Percentiles rank a stretch among this genome's conserved stretches.
phyloP scores from a whole-genome alignment of 257 asterid genomes.

The Plectranthus barbatus region DNA sequence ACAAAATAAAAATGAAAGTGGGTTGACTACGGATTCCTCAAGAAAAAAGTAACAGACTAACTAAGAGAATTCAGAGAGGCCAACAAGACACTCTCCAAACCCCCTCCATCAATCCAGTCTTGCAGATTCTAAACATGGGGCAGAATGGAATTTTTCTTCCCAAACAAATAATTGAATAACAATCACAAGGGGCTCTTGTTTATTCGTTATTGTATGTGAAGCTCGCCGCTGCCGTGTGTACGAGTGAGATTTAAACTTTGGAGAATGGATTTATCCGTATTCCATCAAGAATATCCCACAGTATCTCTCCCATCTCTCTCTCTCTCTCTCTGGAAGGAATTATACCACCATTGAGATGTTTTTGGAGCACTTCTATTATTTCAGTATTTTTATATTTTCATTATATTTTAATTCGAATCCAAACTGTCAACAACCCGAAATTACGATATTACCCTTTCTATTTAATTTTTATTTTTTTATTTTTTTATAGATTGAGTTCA shows the following conservation, averaged over 20 bases:
- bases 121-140: constrained; percentile 47
- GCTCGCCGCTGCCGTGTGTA: constrained; percentile 8
- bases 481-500: too few species aligned
- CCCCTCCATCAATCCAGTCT: constrained; percentile 59
- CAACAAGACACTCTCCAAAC: constrained; percentile 66
- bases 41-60: not conserved
- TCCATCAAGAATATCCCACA: constrained; percentile 47
- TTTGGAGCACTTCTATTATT: not conserved
- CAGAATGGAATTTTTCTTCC: not conserved
- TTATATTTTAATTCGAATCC: not conserved
- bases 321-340: too few species aligned
- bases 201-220: not conserved
- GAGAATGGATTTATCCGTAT: constrained; percentile 17
- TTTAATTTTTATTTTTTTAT: too few species aligned
- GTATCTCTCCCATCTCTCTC: constrained; percentile 20
- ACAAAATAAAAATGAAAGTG: not conserved
- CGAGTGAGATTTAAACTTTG: constrained; percentile 9
- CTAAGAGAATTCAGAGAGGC: constrained; percentile 76
- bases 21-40: not conserved
- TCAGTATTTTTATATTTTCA: not conserved
- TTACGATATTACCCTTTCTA: not conserved
- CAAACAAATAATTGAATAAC: too few species aligned
- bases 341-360: not conserved
- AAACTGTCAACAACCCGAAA: not conserved
- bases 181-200: not conserved